Conservation (phyloP, 768 basidiomycete species). For the Phaffia australis region DNA sequence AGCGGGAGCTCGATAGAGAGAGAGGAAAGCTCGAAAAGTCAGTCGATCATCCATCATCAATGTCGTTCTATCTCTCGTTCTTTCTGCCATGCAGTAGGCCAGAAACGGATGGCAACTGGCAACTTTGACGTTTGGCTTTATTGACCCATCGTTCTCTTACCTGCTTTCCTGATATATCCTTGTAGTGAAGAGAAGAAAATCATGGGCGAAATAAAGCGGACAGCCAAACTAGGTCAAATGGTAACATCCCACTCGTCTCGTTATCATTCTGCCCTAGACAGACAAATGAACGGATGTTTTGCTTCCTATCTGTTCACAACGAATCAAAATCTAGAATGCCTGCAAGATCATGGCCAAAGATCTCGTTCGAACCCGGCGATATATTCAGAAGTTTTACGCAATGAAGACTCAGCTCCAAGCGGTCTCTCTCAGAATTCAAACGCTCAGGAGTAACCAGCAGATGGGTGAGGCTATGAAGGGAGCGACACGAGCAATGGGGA, state of each 20-base stretch:
- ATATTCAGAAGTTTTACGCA: constrained; percentile 95
- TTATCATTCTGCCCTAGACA: background rate
- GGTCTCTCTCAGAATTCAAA: constrained; percentile 87
- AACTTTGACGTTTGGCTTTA: background rate
- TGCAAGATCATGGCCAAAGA: constrained; percentile 99
- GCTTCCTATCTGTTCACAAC: background rate
- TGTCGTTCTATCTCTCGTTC: background rate
- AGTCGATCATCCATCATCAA: constrained; percentile 2
- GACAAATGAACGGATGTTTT: background rate
- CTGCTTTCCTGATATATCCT: background rate
- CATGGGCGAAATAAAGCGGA: constrained; percentile 87
- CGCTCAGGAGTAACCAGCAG: constrained; percentile 89
- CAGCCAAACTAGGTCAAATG: constrained; percentile 88
- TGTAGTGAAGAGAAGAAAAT: constrained; percentile 71
- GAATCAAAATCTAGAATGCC: constrained; percentile 58
- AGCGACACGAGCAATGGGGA: constrained; percentile 90
- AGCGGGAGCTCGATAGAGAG: constrained; percentile 95
- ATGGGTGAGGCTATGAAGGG: constrained; percentile 99
- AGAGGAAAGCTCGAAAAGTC: constrained; percentile 83
- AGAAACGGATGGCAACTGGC: background rate
- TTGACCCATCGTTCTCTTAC: background rate
- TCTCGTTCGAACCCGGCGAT: constrained; percentile 86
- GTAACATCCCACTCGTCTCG: constrained; percentile 40
- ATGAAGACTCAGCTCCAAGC: constrained; percentile 98
- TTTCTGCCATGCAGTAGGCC: too few relatives aligned